Evolutionary conservation across 768 basidiomycete species (phyloP).

Genomic region (Cyclocybe aegerita): DNA sequence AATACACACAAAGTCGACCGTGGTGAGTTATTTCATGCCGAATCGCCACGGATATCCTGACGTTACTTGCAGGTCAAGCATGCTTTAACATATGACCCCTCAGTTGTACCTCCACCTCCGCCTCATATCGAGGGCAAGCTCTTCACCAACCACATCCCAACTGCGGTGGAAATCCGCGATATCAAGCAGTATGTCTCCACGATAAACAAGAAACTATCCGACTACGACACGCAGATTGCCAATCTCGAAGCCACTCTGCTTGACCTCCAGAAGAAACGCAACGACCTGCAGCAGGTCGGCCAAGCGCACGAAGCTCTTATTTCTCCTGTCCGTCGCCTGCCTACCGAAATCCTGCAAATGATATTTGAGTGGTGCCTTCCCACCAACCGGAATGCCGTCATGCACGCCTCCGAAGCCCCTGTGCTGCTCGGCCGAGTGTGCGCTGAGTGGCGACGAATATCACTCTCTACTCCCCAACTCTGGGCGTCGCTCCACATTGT

Average conservation of each 20-base stretch:
- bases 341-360: slow-evolving; percentile 22
- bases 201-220: slow-evolving; percentile 16
- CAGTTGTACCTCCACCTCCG: slow-evolving; percentile 10
- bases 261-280: slow-evolving; percentile 13
- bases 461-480: slow-evolving; percentile 22
- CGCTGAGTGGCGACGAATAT: slow-evolving; percentile 25
- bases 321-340: slow-evolving; percentile 23
- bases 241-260: slow-evolving; percentile 16
- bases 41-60: too few species aligned
- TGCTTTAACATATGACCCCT: not conserved
- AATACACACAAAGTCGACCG: too few species aligned
- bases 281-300: slow-evolving; percentile 9
- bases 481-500: slow-evolving; percentile 27
- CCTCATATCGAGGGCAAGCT: slow-evolving; percentile 20
- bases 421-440: slow-evolving; percentile 26
- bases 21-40: too few species aligned
- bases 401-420: slow-evolving; percentile 26
- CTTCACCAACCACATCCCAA: slow-evolving; percentile 25
- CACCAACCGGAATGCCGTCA: slow-evolving; percentile 23
- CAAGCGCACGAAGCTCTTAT: slow-evolving; percentile 20
- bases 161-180: slow-evolving; percentile 16
- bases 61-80: too few species aligned
- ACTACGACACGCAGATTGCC: slow-evolving; percentile 17
- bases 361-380: slow-evolving; percentile 26
- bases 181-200: slow-evolving; percentile 17